Evolutionary conservation across 768 basidiomycete genomes (phyloP).

Genomic region (Boletus patriciae): DNA sequence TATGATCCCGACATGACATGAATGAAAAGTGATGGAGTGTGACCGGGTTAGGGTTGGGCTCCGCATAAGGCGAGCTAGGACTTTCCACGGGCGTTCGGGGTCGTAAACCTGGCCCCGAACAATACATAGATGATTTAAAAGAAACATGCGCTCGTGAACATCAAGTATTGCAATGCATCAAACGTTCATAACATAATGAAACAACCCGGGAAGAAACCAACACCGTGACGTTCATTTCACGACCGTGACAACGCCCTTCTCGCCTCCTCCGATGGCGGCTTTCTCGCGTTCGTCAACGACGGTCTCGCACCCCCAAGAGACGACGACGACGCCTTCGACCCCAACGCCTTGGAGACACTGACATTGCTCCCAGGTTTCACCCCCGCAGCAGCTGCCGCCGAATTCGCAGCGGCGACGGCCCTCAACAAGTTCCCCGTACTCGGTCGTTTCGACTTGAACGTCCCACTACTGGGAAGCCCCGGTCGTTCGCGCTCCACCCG

Average conservation of each 20-base stretch:
- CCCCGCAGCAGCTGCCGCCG: slow-evolving; percentile 31
- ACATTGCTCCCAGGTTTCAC: slow-evolving; percentile 17
- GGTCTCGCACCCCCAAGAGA: slow-evolving; percentile 34
- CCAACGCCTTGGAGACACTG: slow-evolving; percentile 10
- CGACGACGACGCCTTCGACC: slow-evolving; percentile 11
- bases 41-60: no score
- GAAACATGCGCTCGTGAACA: slow-evolving; percentile 10
- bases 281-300: slow-evolving; percentile 46
- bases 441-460: slow-evolving; percentile 38
- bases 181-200: slow-evolving; percentile 3
- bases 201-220: not conserved
- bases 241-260: slow-evolving; percentile 17
- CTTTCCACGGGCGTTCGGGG: no score
- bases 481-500: slow-evolving; percentile 43
- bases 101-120: no score
- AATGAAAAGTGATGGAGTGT: no score
- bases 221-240: slow-evolving; percentile 1
- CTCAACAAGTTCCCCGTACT: slow-evolving; percentile 57
- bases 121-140: not conserved
- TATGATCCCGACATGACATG: no score
- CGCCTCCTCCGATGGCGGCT: slow-evolving; percentile 46
- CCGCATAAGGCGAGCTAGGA: no score
- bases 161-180: slow-evolving; percentile 7
- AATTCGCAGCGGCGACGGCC: slow-evolving; percentile 59
- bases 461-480: slow-evolving; percentile 6